phyloP scores from a whole-genome alignment of 2,329 filamentous ascomycete species.

The Aureobasidium pullulans region DNA sequence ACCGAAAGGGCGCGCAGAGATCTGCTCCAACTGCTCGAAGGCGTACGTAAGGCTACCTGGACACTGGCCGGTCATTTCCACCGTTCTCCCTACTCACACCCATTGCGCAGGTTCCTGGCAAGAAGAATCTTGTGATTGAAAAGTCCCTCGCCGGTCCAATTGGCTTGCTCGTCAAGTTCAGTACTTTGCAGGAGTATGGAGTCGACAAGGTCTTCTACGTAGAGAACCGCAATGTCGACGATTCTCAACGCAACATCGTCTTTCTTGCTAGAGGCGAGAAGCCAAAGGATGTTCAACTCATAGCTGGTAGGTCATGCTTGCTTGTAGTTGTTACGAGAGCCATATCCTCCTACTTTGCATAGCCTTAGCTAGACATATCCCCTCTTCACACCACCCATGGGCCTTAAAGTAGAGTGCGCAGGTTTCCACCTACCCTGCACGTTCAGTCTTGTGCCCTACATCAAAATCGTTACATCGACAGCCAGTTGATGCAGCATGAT shows the following conservation, averaged over 20 bases:
- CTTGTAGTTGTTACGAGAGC: slow-evolving; percentile 12
- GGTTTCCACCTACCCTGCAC: slow-evolving; percentile 47
- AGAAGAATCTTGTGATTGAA: slow-evolving; percentile 96
- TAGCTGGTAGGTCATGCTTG: slow-evolving; percentile 62
- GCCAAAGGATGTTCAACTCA: slow-evolving; percentile 70
- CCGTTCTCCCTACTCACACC: background rate
- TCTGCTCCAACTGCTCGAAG: slow-evolving; percentile 83
- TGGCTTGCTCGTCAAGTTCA: slow-evolving; percentile 88
- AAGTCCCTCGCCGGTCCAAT: slow-evolving; percentile 82
- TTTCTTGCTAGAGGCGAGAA: slow-evolving; percentile 91
- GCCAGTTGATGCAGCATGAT: slow-evolving; percentile 16
- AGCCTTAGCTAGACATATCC: background rate
- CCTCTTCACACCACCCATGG: slow-evolving; percentile 24
- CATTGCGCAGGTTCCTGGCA: slow-evolving; percentile 72
- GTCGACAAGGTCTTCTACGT: slow-evolving; percentile 97
- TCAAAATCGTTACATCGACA: slow-evolving; percentile 18
- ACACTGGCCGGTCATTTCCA: background rate
- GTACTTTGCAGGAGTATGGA: slow-evolving; percentile 90
- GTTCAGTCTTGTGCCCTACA: slow-evolving; percentile 34
- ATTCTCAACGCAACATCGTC: slow-evolving; percentile 87
- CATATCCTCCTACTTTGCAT: background rate
- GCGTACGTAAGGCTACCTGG: slow-evolving; percentile 60
- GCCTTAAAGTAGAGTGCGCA: slow-evolving; percentile 56
- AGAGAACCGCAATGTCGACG: slow-evolving; percentile 91
- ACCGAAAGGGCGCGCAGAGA: slow-evolving; percentile 79